Evolutionary conservation across 192 early-diverging fungal species (phyloP).

Genomic region (Coemansia sp.): DNA sequence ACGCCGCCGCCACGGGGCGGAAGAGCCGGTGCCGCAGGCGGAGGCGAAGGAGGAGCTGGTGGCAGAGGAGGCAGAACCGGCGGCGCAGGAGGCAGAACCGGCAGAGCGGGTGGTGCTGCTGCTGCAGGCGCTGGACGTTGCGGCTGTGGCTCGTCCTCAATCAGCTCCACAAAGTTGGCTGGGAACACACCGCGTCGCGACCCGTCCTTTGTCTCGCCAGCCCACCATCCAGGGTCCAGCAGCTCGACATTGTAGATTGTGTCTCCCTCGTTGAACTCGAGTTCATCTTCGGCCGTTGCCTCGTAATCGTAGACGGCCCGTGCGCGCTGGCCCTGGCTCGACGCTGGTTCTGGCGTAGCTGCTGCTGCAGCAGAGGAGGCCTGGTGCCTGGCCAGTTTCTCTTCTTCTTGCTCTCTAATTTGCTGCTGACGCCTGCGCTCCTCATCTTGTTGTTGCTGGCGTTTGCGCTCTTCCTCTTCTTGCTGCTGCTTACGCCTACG

Average conservation of each 20-base stretch:
- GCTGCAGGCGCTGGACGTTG: constrained; percentile 10
- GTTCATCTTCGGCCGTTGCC: constrained; percentile 81
- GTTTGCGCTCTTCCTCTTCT: constrained; percentile 55
- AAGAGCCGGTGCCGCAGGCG: constrained; percentile 17
- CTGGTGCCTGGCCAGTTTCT: constrained; percentile 10
- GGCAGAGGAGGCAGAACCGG: constrained; percentile 1
- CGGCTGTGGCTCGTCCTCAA: constrained; percentile 27
- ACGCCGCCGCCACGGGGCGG: constrained; percentile 5
- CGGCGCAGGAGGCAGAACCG: constrained; percentile 10
- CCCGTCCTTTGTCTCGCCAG: constrained; percentile 75
- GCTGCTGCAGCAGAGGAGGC: constrained; percentile 20
- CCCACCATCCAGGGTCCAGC: constrained; percentile 93
- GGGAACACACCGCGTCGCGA: constrained; percentile 80
- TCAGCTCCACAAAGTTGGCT: constrained; percentile 64
- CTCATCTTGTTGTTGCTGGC: constrained; percentile 40
- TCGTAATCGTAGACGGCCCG: constrained; percentile 79
- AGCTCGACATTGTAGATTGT: constrained; percentile 75
- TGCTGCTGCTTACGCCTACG: constrained; percentile 29
- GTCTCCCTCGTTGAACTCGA: constrained; percentile 80
- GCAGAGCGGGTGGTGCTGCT: constrained; percentile 19
- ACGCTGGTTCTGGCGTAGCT: constrained; percentile 10
- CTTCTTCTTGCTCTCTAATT: constrained; percentile 31
- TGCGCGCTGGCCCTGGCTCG: constrained; percentile 17
- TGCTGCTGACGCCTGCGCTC: constrained; percentile 27
- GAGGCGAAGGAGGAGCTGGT: constrained; percentile 12